These are phyloP conservation scores for Candida pseudofarinosa DNA, from an alignment of 805 yeast genomes.

Conservation along the genomic window DNA sequence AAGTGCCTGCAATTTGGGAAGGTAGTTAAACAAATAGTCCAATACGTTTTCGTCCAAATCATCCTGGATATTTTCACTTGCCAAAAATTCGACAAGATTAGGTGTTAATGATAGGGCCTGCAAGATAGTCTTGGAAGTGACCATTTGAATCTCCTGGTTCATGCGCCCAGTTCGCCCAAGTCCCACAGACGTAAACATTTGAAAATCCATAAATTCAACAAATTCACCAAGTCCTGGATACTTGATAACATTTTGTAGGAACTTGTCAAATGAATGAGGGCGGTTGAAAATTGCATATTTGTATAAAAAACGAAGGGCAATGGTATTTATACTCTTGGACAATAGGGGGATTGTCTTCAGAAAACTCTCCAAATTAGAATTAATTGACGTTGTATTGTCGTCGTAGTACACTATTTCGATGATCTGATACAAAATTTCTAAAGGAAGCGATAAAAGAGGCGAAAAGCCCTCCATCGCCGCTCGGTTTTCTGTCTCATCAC, in stretches of 20 bases:
- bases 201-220: constrained; percentile 78
- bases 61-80: constrained; percentile 79
- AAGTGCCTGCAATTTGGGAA: constrained; percentile 57
- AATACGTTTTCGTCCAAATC: constrained; percentile 66
- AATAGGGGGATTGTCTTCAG: constrained; percentile 51
- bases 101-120: constrained; percentile 61
- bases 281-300: constrained; percentile 71
- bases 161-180: constrained; percentile 84
- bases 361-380: constrained; percentile 49
- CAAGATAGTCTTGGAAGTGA: constrained; percentile 67
- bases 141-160: constrained; percentile 90
- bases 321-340: constrained; percentile 53
- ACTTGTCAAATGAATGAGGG: constrained; percentile 73
- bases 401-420: constrained; percentile 54
- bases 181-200: constrained; percentile 85
- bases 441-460: constrained; percentile 39
- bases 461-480: constrained; percentile 5
- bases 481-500: neutral
- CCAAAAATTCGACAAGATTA: constrained; percentile 72
- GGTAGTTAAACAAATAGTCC: constrained; percentile 48
- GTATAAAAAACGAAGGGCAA: constrained; percentile 56
- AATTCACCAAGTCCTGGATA: constrained; percentile 49
- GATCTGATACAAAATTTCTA: constrained; percentile 53
- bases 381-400: constrained; percentile 48
- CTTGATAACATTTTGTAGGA: constrained; percentile 50